Conservation (phyloP, 2,329 filamentous ascomycete species). For the Aspergillus sp. region DNA sequence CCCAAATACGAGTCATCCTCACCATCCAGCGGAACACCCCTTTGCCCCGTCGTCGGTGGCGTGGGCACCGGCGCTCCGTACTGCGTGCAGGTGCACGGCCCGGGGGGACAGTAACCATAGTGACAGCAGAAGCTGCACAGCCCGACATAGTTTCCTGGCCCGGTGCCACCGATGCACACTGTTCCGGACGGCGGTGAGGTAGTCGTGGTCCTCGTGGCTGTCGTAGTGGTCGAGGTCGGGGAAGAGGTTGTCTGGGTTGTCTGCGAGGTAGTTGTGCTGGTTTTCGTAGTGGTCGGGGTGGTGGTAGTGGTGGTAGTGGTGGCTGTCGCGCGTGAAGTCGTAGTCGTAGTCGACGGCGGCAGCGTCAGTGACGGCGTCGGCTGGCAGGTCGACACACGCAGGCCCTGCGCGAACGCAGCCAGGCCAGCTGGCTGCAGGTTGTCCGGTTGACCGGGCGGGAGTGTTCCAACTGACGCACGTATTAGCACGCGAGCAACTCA, state of each 20-base stretch:
- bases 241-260: neutral
- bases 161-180: slow-evolving; percentile 26
- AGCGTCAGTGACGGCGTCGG: slow-evolving; percentile 19
- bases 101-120: slow-evolving; percentile 30
- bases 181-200: neutral
- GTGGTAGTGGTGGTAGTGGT: neutral
- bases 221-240: neutral
- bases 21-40: slow-evolving; percentile 17
- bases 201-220: neutral
- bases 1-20: slow-evolving; percentile 40
- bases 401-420: slow-evolving; percentile 18
- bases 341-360: neutral
- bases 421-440: slow-evolving; percentile 20
- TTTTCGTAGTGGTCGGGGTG: neutral
- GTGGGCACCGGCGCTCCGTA: slow-evolving; percentile 20
- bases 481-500: neutral
- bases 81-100: slow-evolving; percentile 28
- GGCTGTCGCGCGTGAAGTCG: neutral
- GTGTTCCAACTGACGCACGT: slow-evolving; percentile 19
- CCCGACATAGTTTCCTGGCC: slow-evolving; percentile 27
- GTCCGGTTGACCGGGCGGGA: slow-evolving; percentile 19
- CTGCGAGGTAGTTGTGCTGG: neutral
- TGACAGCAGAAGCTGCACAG: slow-evolving; percentile 29
- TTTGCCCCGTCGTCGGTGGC: slow-evolving; percentile 21
- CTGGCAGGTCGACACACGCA: slow-evolving; percentile 19